phyloP scores from a whole-genome alignment of 1,139 yeast species.

The Kurtzmaniella quercitrusa region DNA sequence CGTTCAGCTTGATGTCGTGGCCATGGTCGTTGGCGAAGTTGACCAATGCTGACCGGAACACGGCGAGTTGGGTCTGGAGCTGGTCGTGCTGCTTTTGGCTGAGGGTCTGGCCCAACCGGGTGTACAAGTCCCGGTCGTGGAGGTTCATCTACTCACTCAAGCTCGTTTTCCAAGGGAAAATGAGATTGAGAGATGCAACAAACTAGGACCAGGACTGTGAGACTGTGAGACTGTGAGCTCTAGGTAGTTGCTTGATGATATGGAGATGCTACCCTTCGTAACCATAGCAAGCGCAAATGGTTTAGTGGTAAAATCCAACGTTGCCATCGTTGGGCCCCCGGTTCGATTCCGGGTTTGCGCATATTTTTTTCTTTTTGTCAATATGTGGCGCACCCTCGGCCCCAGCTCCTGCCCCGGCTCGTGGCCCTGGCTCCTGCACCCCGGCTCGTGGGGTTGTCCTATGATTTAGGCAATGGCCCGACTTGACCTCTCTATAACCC shows the following conservation, averaged over 20 bases:
- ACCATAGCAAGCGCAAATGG: conserved; percentile 6
- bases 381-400: background rate
- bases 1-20: conserved; percentile 57
- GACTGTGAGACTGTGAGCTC: no score
- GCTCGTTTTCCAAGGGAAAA: no score
- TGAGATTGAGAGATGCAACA: no score
- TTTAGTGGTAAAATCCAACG: conserved; percentile 9
- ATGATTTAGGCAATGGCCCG: background rate
- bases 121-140: conserved; percentile 25
- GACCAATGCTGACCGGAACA: conserved; percentile 57
- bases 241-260: background rate
- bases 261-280: background rate
- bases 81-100: conserved; percentile 44
- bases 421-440: background rate
- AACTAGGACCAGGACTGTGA: no score
- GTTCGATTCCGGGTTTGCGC: conserved; percentile 9
- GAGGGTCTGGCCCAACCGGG: conserved; percentile 21
- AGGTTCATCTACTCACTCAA: conserved; percentile 6
- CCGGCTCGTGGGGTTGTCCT: background rate
- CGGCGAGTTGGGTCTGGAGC: conserved; percentile 54
- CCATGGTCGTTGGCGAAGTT: conserved; percentile 62
- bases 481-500: background rate
- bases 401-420: background rate
- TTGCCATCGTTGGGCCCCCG: conserved; percentile 9
- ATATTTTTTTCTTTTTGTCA: background rate